Conservation (phyloP, 1,284 basidiomycete species). For the Trametes pubescens region DNA sequence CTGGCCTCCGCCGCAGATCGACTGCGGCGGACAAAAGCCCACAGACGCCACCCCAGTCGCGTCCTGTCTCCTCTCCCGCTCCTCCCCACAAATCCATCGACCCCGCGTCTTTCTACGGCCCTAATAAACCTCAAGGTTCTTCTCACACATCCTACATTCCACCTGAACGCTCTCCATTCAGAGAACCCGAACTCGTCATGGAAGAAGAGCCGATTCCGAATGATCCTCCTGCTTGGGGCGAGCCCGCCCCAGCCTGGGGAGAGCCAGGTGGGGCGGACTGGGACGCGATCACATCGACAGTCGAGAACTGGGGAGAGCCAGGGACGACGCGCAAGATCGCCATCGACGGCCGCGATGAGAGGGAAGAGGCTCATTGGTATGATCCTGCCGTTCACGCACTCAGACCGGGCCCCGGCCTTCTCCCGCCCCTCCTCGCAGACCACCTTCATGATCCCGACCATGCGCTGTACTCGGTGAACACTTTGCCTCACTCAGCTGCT, state of each 20-base stretch:
- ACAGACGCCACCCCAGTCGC: constrained; percentile 23
- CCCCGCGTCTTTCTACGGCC: constrained; percentile 30
- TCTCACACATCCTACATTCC: constrained; percentile 43
- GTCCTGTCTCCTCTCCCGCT: constrained; percentile 2
- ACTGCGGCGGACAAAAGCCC: constrained; percentile 20
- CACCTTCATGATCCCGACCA: constrained; percentile 74
- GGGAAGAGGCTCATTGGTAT: constrained; percentile 76
- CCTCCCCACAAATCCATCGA: constrained; percentile 18
- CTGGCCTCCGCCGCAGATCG: constrained; percentile 15
- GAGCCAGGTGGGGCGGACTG: constrained; percentile 26
- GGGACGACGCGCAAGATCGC: constrained; percentile 41
- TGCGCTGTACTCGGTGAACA: constrained; percentile 68
- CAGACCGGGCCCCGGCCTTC: constrained; percentile 72
- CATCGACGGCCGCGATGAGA: constrained; percentile 63
- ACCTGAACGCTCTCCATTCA: constrained; percentile 45
- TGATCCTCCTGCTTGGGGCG: constrained; percentile 13
- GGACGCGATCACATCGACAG: constrained; percentile 15
- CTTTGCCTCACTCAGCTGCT: constrained; percentile 43
- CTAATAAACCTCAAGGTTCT: constrained; percentile 35
- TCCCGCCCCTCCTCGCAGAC: constrained; percentile 71
- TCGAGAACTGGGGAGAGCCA: constrained; percentile 28
- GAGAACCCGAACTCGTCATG: constrained; percentile 55
- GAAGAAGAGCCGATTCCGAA: constrained; percentile 44
- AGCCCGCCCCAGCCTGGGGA: constrained; percentile 27
- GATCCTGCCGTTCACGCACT: constrained; percentile 54